Evolutionary conservation across 1,139 yeast genomes (phyloP), one percentile per base, ranked within the genome.

Genomic region (Taphrina populina): DNA sequence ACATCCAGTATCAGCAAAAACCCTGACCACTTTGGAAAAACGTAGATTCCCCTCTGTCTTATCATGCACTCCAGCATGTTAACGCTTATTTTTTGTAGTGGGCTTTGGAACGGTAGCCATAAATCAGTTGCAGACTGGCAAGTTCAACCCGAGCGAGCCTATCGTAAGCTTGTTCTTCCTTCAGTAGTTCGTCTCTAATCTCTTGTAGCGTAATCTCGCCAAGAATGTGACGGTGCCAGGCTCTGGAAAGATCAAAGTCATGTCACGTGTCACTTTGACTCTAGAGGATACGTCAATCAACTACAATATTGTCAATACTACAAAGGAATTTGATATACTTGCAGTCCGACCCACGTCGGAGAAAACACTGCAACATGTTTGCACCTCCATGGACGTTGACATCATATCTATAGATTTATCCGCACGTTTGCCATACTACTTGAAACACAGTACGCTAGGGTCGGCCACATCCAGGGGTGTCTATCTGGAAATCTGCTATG

Each of bases 331-430:
- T 67, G 97, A 92, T 67, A 69, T 92, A 2, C 75, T 92, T 10
- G 87, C 96, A 0, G 82, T 90, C 1, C 79, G 83, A 61, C 98
- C 98, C 1, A 67, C 76, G 34, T 79, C 83, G 57, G 98, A 92
- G 65, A 83, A 82, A 65, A 86, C 92, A 4, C 73, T 92, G 21
- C 83, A 85, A 57, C 72, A 84, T 52, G 84, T 94, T 1, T 80
- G 90, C 23, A 76, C 83, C 2, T 81, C 80, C 61, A 73, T 88
- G 47, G 95, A 85, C 59, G 76, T 90, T 36, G 97, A 92, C 70
- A 62, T 92, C 33, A 79, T 92, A 33, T 82, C 95, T 0, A 76
- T 92, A 55, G 82, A 85, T 59, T 77, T 85, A 67, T 71, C 78
- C 15, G 73, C 76, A 37, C 76, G 88, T 59, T 71, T 88, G 46